phyloP scores from a whole-genome alignment of 2,329 filamentous ascomycete species.

The Metarhizium brunneum region DNA sequence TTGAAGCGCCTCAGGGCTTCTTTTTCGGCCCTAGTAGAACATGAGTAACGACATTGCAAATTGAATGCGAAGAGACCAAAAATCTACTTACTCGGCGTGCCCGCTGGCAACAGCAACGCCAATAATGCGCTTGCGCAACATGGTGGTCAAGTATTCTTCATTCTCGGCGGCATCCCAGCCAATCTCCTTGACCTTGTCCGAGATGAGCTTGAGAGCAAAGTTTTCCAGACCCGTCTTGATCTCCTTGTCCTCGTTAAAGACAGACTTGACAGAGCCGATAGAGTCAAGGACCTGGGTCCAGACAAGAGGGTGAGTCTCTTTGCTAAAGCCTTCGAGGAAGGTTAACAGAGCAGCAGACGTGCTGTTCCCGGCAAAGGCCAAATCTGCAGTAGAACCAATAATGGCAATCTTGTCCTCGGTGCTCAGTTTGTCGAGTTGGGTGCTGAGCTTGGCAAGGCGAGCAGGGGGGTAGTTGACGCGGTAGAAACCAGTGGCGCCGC shows the following conservation, averaged over 20 bases:
- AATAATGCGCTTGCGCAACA: conserved; percentile 77
- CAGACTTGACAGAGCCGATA: conserved; percentile 67
- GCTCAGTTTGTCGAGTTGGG: conserved; percentile 64
- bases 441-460: conserved; percentile 70
- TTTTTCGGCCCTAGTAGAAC: conserved; percentile 44
- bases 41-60: neutral
- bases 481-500: conserved; percentile 79
- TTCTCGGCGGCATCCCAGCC: conserved; percentile 75
- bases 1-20: conserved; percentile 75
- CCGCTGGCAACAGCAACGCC: conserved; percentile 64
- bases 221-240: conserved; percentile 66
- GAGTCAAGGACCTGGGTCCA: conserved; percentile 80
- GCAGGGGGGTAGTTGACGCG: conserved; percentile 87
- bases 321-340: conserved; percentile 74
- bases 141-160: conserved; percentile 74
- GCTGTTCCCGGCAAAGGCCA: conserved; percentile 79
- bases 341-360: conserved; percentile 74
- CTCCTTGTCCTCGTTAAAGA: conserved; percentile 69
- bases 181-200: conserved; percentile 64
- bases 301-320: conserved; percentile 78
- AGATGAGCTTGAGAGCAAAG: conserved; percentile 70
- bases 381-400: conserved; percentile 78
- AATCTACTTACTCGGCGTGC: conserved; percentile 57
- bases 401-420: conserved; percentile 89
- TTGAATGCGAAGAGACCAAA: neutral